phyloP scores from a whole-genome alignment of 805 yeast species.

The Priceomyces carsonii region DNA sequence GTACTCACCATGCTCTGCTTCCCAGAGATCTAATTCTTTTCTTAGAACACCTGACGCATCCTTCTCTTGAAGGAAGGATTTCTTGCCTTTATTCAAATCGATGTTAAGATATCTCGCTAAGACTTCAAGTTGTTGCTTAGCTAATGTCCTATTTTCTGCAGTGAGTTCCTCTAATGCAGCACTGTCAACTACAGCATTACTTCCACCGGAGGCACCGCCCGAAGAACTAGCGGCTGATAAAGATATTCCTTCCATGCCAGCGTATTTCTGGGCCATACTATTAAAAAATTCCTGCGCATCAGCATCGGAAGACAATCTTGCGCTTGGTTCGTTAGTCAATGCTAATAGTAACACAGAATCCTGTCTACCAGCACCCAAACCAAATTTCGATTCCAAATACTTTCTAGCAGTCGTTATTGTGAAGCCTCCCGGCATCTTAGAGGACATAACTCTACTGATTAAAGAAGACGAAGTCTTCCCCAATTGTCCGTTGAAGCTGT shows the following conservation, averaged over 20 bases:
- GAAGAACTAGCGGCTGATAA: conserved; percentile 68
- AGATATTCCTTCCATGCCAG: conserved; percentile 76
- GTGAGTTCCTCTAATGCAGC: conserved; percentile 89
- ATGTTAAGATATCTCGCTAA: conserved; percentile 92
- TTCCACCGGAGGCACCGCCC: conserved; percentile 53
- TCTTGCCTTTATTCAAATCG: conserved; percentile 90
- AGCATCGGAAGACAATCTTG: conserved; percentile 79
- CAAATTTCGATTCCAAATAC: conserved; percentile 89
- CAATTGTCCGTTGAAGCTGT: conserved; percentile 79
- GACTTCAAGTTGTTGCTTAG: conserved; percentile 82
- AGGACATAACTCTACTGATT: conserved; percentile 86
- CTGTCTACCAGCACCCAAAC: conserved; percentile 91
- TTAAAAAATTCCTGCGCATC: conserved; percentile 94
- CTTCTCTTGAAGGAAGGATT: conserved; percentile 76
- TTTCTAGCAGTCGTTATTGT: conserved; percentile 89
- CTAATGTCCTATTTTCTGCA: conserved; percentile 67
- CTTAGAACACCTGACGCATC: conserved; percentile 83
- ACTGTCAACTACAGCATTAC: conserved; percentile 84
- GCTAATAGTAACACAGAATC: conserved; percentile 85
- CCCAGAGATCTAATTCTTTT: conserved; percentile 88
- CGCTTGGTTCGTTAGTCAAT: conserved; percentile 85
- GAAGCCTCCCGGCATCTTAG: conserved; percentile 99
- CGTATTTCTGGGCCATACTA: conserved; percentile 78
- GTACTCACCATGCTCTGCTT: conserved; percentile 81
- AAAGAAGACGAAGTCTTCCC: conserved; percentile 94